Evolutionary conservation across 2,329 filamentous ascomycete genomes (phyloP), one percentile per base, ranked within the genome.

Genomic region (Ascochyta rabiei): DNA sequence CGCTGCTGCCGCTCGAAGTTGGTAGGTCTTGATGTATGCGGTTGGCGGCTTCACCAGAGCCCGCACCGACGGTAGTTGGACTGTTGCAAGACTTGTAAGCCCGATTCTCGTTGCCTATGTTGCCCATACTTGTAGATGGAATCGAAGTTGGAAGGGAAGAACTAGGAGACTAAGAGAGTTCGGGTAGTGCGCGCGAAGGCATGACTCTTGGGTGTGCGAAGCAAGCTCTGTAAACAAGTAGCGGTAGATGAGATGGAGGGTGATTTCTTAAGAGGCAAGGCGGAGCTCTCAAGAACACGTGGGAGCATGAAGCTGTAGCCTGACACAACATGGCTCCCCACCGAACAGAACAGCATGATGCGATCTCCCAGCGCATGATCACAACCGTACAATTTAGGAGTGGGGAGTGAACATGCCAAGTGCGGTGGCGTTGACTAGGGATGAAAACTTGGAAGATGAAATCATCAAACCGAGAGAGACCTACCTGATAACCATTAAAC

Each of bases 1-100:
- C 46, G 24, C 52, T 31, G 8, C 66, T 64, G 31, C 52, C 37
- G 10, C 65, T 65, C 18, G 69, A 70, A n/a, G 53, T 56, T 5
- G 66, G 71, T 2, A 75, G 57, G 49, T 76, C 74, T 57, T 62
- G 65, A 26, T 72, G 65, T 37, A 76, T 67, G 23, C 74, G 73
- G 31, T 45, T 55, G 18, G 41, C 6, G 19, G 41, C 46, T 35
- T 41, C 37, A 21, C 40, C 40, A n/a, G 46, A 37, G 41, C 52
- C 52, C 10, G 52, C 46, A 28, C 41, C 46, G 33, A 55, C 52
- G 19, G 52, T 55, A 15, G 62, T 71, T 42, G 70, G 61, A 18
- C 45, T 61, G 24, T 60, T 55, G 12, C 41, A 51, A 15, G 64
- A 53, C 24, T 56, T 68, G 67, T 71, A 63, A 68, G 67, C 63